Evolutionary conservation across 2,329 filamentous ascomycete genomes (phyloP).

Genomic region (Scedosporium dehoogii): DNA sequence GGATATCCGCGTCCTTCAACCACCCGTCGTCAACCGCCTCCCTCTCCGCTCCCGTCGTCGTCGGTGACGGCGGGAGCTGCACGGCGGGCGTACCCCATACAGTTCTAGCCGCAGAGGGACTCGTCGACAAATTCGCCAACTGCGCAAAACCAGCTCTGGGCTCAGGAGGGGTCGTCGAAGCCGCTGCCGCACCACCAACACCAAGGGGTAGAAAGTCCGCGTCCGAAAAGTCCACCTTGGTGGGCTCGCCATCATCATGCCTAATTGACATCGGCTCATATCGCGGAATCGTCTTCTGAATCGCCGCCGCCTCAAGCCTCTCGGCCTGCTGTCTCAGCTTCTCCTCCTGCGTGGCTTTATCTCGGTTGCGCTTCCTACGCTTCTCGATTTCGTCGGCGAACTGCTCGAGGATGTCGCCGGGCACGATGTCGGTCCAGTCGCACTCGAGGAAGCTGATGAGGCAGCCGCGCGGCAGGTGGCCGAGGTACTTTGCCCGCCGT

Average conservation of each 20-base stretch:
- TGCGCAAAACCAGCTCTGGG: slow-evolving; percentile 53
- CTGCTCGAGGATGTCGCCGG: slow-evolving; percentile 59
- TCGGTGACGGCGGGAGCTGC: slow-evolving; percentile 46
- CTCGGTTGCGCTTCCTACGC: slow-evolving; percentile 64
- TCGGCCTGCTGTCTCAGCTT: slow-evolving; percentile 76
- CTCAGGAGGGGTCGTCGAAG: slow-evolving; percentile 42
- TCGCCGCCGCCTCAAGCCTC: slow-evolving; percentile 62
- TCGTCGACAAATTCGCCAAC: slow-evolving; percentile 70
- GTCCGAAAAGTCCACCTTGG: slow-evolving; percentile 17
- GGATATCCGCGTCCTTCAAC: slow-evolving; percentile 70
- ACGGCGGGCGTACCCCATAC: slow-evolving; percentile 80
- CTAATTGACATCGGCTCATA: slow-evolving; percentile 15
- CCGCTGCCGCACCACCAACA: not conserved
- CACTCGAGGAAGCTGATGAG: slow-evolving; percentile 87
- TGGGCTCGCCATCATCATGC: slow-evolving; percentile 38
- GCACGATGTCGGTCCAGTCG: slow-evolving; percentile 87
- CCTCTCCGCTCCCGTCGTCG: slow-evolving; percentile 25
- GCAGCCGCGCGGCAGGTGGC: slow-evolving; percentile 81
- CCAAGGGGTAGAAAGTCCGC: not conserved
- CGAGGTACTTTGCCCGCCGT: slow-evolving; percentile 76
- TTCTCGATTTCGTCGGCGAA: slow-evolving; percentile 71
- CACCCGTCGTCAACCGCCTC: slow-evolving; percentile 62
- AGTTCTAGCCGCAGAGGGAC: slow-evolving; percentile 61
- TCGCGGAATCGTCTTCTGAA: slow-evolving; percentile 40
- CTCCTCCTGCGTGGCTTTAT: slow-evolving; percentile 80